Base-by-base conservation (phyloP, 2,329 filamentous ascomycete genomes). In the Diplodia sapinea region DNA sequence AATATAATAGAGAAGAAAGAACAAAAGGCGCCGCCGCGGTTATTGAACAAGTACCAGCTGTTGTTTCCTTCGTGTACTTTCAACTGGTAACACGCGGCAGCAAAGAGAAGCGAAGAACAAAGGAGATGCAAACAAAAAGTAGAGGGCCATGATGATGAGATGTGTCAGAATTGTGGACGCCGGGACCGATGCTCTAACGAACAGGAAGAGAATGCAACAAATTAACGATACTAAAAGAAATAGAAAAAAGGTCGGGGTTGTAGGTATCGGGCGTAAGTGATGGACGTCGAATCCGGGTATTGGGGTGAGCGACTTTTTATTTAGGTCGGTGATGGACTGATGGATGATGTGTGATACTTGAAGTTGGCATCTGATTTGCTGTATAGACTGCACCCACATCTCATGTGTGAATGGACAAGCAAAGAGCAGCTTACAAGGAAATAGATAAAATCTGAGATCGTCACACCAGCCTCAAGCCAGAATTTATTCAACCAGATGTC, bases 131-230 rank as follows among this genome's bases (percentile, higher is more conserved):
- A 17, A 47, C 7, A 52, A 36, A 49, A 43, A 15, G 12, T 31
- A 47, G 20, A 33, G 50, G 29, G 29, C 52, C 38, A 23, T 55
- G 51, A 56, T 29, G 29, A 43, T 38, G 47, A 65, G n/a, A 62
- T 13, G 29, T 63, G 17, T 38, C 31, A 20, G n/a, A 40, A 12
- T 23, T 23, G 23, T 51, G 11, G 59, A 63, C 59, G 59, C 59
- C 59, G 59, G 43, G 47, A 38, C 29, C 59, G 20, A 63, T 63
- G 59, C 59, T 63, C 50, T 63, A 49, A 51, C 36, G 59, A 33
- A 23, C 43, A 56, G 51, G 13, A 8, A 56, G 47, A 65, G 23
- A 29, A 43, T 6, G 40, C 15, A 15, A 11, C 9, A 38, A 65
- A 65, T n/a, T 23, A 52, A 36, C 12, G 20, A 20, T 54, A 65